Base-by-base conservation (phyloP, 768 basidiomycete genomes). In the Collybiopsis luxurians region DNA sequence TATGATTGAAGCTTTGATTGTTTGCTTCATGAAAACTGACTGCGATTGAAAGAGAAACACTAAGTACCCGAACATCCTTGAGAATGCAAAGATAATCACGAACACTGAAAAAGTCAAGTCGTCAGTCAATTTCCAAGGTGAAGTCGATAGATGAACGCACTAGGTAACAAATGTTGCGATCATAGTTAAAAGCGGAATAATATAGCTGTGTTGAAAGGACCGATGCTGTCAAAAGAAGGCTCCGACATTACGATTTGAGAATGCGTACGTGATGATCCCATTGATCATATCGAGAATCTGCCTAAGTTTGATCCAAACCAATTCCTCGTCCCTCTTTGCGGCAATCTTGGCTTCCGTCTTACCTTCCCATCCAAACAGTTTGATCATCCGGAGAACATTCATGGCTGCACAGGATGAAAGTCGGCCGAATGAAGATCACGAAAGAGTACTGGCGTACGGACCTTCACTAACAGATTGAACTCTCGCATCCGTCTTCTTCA, bases 341-440 rank as follows among this genome's bases (percentile, higher is more conserved):
- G 75, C 69, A 45, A 92, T 73, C 49, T 75, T 75, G 12, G 76
- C 66, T 23, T 79, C 72, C 64, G 87, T 79, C 46, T 80, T 77
- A 56, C 78, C 76, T 75, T 85, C 79, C 79, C 88, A 81, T 7
- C 78, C 88, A 61, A 90, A 89, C 40, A 89, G 71, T 68, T 90
- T 89, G 64, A 88, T 74, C 82, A 88, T 87, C 17, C 86, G 78
- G 13, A 86, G 67, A 19, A 83, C 79, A 53, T 78, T 79, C 63
- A 85, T 73, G 4, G 75, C 84, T 84, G 51, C 3, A 31, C 38
- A 23, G 70, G 72, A 27, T 43, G 15, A 42, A 5, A 42, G 38
- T 19, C 19, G 4, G 31, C n/a, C 31, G 31, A 52, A 30, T 52
- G 15, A n/a, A 42, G 31, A 47, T n/a, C 46, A 48, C 40, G n/a